A percentile compares a stretch with the other conserved stretches of the same genome.
phyloP scores from a whole-genome alignment of 2,329 filamentous ascomycete genomes.

The Ophiocordyceps australis region DNA sequence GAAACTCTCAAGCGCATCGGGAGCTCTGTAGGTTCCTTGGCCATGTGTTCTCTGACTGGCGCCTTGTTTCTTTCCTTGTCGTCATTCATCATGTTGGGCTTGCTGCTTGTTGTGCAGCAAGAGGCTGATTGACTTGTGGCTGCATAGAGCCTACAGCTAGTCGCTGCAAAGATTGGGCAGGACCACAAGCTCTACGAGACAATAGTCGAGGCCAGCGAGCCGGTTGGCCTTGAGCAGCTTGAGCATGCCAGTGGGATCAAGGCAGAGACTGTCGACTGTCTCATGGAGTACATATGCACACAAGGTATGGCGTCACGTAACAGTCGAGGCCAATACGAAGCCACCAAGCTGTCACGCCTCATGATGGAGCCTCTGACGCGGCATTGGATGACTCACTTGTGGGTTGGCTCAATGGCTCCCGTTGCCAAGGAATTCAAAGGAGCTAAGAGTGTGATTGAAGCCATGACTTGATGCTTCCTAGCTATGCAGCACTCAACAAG shows the following conservation, averaged over 20 bases:
- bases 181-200: conserved; percentile 4
- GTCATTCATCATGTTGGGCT: not conserved
- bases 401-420: conserved; percentile 1
- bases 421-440: no score
- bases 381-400: conserved; percentile 5
- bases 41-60: no score
- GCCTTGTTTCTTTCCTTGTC: no score
- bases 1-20: conserved; percentile 5
- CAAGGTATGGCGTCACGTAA: conserved; percentile 4
- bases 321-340: conserved; percentile 1
- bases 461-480: conserved; percentile 5
- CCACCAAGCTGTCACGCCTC: conserved; percentile 3
- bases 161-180: conserved; percentile 4
- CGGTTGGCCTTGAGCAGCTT: conserved; percentile 3
- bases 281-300: conserved; percentile 4
- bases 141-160: conserved; percentile 3
- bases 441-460: no score
- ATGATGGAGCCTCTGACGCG: conserved; percentile 3
- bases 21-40: conserved; percentile 3
- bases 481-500: conserved; percentile 4
- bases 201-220: conserved; percentile 1
- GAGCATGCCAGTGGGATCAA: conserved; percentile 2
- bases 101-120: not conserved
- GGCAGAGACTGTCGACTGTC: conserved; percentile 2
- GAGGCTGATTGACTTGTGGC: not conserved